Conservation (phyloP, 2,329 filamentous ascomycete genomes). For the Trichoderma hamatum region DNA sequence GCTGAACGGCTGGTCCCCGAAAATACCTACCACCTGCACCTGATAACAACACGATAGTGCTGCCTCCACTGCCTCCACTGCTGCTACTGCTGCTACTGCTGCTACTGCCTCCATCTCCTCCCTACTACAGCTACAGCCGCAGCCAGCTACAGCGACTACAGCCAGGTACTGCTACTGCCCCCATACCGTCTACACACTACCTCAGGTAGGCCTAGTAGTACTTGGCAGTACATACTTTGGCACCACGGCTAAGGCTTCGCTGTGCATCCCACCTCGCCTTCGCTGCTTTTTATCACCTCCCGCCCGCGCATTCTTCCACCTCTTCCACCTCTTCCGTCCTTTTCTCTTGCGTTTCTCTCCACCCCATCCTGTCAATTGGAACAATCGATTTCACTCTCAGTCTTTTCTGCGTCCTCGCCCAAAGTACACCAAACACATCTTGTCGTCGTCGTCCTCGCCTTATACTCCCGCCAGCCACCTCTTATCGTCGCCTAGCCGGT, state of each 20-base stretch:
- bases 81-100: too few species aligned
- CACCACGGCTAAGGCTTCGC: background rate
- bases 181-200: background rate
- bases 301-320: background rate
- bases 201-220: background rate
- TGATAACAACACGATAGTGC: too few species aligned
- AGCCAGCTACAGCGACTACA: background rate
- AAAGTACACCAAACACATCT: too few species aligned
- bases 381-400: background rate
- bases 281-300: background rate
- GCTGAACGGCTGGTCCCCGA: too few species aligned
- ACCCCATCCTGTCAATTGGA: background rate
- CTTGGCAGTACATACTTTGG: background rate
- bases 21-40: too few species aligned
- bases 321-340: background rate
- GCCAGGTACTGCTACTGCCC: too few species aligned
- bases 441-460: background rate
- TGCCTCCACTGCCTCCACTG: too few species aligned
- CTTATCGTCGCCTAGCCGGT: background rate
- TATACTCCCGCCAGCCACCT: background rate
- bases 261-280: constrained; percentile 5
- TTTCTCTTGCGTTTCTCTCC: background rate
- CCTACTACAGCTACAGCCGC: too few species aligned
- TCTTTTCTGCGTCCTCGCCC: background rate
- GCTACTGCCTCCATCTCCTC: too few species aligned